Evolutionary conservation across 2,329 filamentous ascomycete species (phyloP), one percentile per base, ranked within the genome.

Genomic region (Pyricularia sp.): DNA sequence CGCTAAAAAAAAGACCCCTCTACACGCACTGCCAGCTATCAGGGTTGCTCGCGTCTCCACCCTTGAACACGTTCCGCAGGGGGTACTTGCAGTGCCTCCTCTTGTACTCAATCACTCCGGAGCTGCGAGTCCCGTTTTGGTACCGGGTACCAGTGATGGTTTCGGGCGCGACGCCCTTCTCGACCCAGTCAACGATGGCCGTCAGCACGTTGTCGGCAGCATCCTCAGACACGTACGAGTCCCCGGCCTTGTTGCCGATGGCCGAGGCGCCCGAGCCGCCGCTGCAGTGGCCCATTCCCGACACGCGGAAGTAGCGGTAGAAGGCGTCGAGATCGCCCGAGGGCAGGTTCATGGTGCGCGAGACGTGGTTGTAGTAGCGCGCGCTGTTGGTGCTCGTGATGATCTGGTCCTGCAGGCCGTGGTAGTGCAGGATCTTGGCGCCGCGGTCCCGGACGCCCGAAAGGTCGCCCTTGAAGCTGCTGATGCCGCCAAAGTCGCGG

Each of bases 221-320:
- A 6, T 78, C 73, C 2, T 65, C 62, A 8, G 24, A 65, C 12
- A 71, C 62, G 1, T 69, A 60, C 6, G 68, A 63, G 19, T n/a
- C 8, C 2, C 62, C 62, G 3, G 65, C 66, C 2, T 65, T 66
- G 30, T 75, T 71, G 2, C 73, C 72, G 9, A 75, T 68, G 10
- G 67, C 66, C 10, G 65, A 72, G 1, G 79, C 78, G 1, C 79
- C 79, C 16, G 70, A 70, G 4, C 81, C 81, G 6, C 78, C 77
- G 10, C 64, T 67, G 68, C 82, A 84, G 70, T 84, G 82, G 9
- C 72, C 73, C 79, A 84, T 81, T 0, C 82, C 82, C 0, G 81
- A 81, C n/a, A 85, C 76, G 28, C 73, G 74, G 69, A 84, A 84
- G 68, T 80, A 79, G 0, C 75, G 72, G 71, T 81, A 86, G 70